Conservation (phyloP, 2,329 filamentous ascomycete species). For the Pseudocercospora pini-densiflorae region DNA sequence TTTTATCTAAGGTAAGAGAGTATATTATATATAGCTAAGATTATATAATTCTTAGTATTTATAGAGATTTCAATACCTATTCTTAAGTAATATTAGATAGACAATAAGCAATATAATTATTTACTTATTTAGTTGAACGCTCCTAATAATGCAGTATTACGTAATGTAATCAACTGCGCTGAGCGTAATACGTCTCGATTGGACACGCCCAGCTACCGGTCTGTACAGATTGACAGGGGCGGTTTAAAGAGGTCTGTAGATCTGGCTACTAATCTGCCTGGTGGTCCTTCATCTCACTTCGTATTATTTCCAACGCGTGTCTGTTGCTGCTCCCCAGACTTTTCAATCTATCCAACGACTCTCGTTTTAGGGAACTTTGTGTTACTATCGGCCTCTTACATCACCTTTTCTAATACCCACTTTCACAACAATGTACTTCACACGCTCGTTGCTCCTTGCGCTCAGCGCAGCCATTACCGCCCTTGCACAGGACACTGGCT, state of each 20-base stretch:
- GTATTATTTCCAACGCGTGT: slow-evolving; percentile 13
- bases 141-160: too few relatives aligned
- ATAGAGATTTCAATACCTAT: too few relatives aligned
- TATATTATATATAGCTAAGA: too few relatives aligned
- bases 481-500: slow-evolving; percentile 35
- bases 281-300: slow-evolving; percentile 12
- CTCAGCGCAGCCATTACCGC: slow-evolving; percentile 51
- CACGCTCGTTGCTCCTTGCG: slow-evolving; percentile 49
- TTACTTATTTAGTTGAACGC: too few relatives aligned
- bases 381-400: slow-evolving; percentile 8
- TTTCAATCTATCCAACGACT: slow-evolving; percentile 6
- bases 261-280: slow-evolving; percentile 11
- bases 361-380: slow-evolving; percentile 12
- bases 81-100: too few relatives aligned
- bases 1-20: too few relatives aligned
- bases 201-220: slow-evolving; percentile 11
- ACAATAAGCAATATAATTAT: too few relatives aligned
- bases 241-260: slow-evolving; percentile 13
- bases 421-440: slow-evolving; percentile 48
- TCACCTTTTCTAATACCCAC: slow-evolving; percentile 8
- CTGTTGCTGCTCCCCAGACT: slow-evolving; percentile 12
- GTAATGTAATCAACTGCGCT: too few relatives aligned
- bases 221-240: slow-evolving; percentile 22
- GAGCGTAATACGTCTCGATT: too few relatives aligned
- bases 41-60: too few relatives aligned